Percentiles rank a stretch among this genome's conserved stretches.
phyloP scores from a whole-genome alignment of 179 eudicot genomes.

The Gypsophila paniculata region DNA sequence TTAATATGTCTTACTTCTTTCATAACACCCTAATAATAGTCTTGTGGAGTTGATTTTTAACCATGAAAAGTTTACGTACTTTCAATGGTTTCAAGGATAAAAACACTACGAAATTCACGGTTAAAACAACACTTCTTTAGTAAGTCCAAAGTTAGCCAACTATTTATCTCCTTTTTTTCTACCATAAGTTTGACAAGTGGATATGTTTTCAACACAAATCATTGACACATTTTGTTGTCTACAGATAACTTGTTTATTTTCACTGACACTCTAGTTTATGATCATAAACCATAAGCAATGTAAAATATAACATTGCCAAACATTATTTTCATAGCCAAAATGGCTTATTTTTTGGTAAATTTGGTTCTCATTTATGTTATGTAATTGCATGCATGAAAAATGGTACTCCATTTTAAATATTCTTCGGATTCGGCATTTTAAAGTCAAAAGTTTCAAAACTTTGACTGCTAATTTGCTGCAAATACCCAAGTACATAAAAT shows the following conservation, averaged over 20 bases:
- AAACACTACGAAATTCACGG: background rate
- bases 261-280: background rate
- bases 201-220: background rate
- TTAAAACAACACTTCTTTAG: background rate
- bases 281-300: no score
- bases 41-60: slow-evolving; percentile 3
- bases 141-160: slow-evolving; percentile 15
- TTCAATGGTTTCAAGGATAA: background rate
- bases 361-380: background rate
- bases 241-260: no score
- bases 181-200: background rate
- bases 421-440: no score
- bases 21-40: slow-evolving; percentile 21
- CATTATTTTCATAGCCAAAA: no score
- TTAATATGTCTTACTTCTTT: background rate
- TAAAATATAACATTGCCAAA: no score
- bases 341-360: no score
- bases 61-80: slow-evolving; percentile 10
- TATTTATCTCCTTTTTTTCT: background rate
- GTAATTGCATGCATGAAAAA: background rate
- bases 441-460: no score
- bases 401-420: background rate
- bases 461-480: no score
- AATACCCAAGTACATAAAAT: no score
- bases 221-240: background rate